Base-by-base conservation (phyloP, 768 basidiomycete genomes). In the Mycena haematopus region DNA sequence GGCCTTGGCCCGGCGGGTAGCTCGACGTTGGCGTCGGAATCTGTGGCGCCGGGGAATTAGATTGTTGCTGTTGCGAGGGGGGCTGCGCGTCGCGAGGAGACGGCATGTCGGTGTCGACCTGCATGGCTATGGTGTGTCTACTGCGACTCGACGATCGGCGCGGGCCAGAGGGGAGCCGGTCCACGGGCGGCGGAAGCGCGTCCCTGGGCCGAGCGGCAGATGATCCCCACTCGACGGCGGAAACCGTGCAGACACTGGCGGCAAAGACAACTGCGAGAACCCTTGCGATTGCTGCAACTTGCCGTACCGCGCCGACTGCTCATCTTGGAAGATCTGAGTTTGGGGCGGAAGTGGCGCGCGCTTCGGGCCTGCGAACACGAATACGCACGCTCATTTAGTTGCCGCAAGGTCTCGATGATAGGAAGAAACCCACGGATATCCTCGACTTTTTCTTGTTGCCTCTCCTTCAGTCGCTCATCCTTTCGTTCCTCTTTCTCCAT, bases 271-370 rank as follows among this genome's bases (percentile, higher is more conserved):
- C 52, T 47, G 49, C 54, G 45, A 24, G 13, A 60, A 46, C 6
- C 51, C 21, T 25, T 54, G 40, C 11, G 46, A 22, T 3, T 33
- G 22, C 3, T 33, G 22, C 3, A 40, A 46, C 14, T 56, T 59
- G 57, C 42, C 47, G 54, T 29, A 49, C 27, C 55, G 54, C 21
- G 10, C 19, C 44, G 36, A 31, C 9, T 50, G 58, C 17, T 44
- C 40, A 25, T 60, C 58, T 0, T 40, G 25, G 50, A 63, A 66
- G 31, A 66, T 31, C 27, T 46, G 1, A 0, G 29, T 24, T 25
- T 67, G 66, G 0, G 62, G 50, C 2, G 66, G 66, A 22, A 67
- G 62, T 15, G 66, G 66, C 29, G 36, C 21, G 29, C 66, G 66
- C 21, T 61, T 67, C 8, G 42, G 64, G 38, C 65, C 65, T 65